A percentile compares a stretch with the other conserved stretches of the same genome.
Conservation (phyloP, 768 basidiomycete species). For the Rhizopogon vesiculosus region DNA sequence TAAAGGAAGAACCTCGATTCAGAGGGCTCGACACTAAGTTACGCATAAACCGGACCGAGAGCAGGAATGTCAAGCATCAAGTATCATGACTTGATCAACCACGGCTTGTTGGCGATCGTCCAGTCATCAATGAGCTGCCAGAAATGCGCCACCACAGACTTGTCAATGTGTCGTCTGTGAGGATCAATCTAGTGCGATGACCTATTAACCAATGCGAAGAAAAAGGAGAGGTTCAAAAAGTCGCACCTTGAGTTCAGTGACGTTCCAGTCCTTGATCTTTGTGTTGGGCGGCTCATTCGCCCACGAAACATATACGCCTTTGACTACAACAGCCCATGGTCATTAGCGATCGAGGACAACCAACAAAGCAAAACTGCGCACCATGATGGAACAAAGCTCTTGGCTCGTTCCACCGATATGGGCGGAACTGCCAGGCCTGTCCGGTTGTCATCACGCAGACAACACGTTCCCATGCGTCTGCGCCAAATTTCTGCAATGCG, state of each 20-base stretch:
- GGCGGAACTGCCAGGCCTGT: conserved; percentile 96
- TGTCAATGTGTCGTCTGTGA: conserved; percentile 86
- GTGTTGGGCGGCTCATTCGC: conserved; percentile 85
- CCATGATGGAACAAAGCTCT: conserved; percentile 91
- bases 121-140: conserved; percentile 91
- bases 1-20: neutral
- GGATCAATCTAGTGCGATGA: conserved; percentile 70
- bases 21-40: neutral
- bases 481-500: conserved; percentile 85
- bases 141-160: conserved; percentile 91
- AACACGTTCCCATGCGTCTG: conserved; percentile 95
- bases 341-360: neutral
- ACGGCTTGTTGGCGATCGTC: conserved; percentile 78
- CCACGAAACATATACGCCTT: conserved; percentile 95
- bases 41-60: neutral
- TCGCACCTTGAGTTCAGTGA: conserved; percentile 84
- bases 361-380: conserved; percentile 26
- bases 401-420: conserved; percentile 97
- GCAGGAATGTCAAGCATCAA: conserved; percentile 16
- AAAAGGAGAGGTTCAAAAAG: neutral
- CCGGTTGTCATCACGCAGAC: conserved; percentile 98
- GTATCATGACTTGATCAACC: conserved; percentile 48
- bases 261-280: conserved; percentile 95
- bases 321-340: conserved; percentile 48
- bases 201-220: neutral